These are phyloP conservation scores for Lophiotrema nucula DNA, from an alignment of 495 filamentous ascomycete species.

Conservation along the genomic window DNA sequence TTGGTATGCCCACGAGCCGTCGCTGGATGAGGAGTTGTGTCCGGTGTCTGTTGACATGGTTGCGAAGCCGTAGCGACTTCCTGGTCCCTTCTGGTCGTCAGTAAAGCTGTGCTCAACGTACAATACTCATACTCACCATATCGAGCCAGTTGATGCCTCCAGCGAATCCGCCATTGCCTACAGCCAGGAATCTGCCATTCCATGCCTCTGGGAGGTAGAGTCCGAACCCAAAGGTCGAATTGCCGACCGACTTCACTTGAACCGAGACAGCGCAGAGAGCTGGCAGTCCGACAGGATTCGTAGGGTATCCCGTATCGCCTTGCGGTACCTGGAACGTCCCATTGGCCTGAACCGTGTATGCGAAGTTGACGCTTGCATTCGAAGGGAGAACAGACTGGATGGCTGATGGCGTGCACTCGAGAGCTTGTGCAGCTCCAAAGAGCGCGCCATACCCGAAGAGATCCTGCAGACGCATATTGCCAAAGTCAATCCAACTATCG, in stretches of 20 bases:
- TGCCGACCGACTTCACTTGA: conserved; percentile 47
- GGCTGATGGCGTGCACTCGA: conserved; percentile 13
- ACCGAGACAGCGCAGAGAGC: conserved; percentile 51
- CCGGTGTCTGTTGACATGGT: conserved; percentile 57
- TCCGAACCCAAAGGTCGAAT: conserved; percentile 46
- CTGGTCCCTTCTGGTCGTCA: conserved; percentile 11
- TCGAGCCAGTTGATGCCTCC: conserved; percentile 57
- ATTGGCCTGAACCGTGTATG: conserved; percentile 45
- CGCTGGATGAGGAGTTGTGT: conserved; percentile 45
- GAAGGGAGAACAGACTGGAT: conserved; percentile 14
- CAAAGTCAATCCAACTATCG: too few relatives aligned
- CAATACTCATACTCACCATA: conserved; percentile 41
- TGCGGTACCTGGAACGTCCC: conserved; percentile 52
- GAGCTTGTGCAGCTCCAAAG: conserved; percentile 7
- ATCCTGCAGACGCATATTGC: conserved; percentile 4
- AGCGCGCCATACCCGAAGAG: conserved; percentile 9
- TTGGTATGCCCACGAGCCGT: conserved; percentile 50
- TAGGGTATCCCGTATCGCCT: conserved; percentile 46
- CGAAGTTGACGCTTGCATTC: conserved; percentile 24
- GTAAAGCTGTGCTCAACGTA: not conserved
- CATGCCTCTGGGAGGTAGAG: conserved; percentile 49
- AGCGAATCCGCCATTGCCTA: conserved; percentile 53
- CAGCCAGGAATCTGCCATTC: conserved; percentile 50
- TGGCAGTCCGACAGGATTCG: conserved; percentile 55
- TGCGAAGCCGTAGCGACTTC: conserved; percentile 50